Base-by-base conservation (phyloP, 306 rosid species). In the Geum urbanum region DNA sequence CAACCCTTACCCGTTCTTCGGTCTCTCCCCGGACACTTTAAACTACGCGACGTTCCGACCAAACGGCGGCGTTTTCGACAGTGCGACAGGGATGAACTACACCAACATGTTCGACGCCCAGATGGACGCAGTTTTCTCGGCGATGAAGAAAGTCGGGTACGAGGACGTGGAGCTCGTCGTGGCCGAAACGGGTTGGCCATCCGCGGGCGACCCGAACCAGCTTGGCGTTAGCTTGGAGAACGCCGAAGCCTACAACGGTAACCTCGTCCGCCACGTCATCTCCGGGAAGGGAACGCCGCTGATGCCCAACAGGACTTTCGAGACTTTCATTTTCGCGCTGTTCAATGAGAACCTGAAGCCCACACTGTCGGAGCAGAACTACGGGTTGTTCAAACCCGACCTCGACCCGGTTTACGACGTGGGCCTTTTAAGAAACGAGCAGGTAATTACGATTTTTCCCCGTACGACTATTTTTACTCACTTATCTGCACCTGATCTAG, bases 41-140 rank as follows among this genome's bases (percentile, higher is more conserved):
- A 57, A 84, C 82, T 92, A 88, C 77, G 98, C 96, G 0, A 66
- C 85, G 2, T 90, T 92, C 65, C 79, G 62, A 12, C 88, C 87
- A 1, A 88, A 86, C 87, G 77, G 47, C 20, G 98, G 98, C 53
- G 88, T 90, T 82, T 86, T 83, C n/a, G 98, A 92, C 54, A 32
- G 18, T 9, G 76, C 4, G 0, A 89, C 96, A 4, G 84, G 89
- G 4, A 32, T 77, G 1, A 86, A 80, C 72, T 92, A 92, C 82
- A 83, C 91, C 13, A 92, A 92, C 78, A 90, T 92, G 98, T 92
- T 86, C 51, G 98, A 92, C 32, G 98, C 96, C 0, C 95, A 88
- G 69, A 81, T 92, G 84, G 98, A 92, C 55, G 92, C 96, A 53
- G 87, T 92, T 49, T 85, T 72, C 76, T 77, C 96, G 24, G 96